Percentiles rank a stretch among this genome's conserved stretches.
Evolutionary conservation across 768 basidiomycete genomes (phyloP).

Genomic region (Boletus rufocinnamomeus): DNA sequence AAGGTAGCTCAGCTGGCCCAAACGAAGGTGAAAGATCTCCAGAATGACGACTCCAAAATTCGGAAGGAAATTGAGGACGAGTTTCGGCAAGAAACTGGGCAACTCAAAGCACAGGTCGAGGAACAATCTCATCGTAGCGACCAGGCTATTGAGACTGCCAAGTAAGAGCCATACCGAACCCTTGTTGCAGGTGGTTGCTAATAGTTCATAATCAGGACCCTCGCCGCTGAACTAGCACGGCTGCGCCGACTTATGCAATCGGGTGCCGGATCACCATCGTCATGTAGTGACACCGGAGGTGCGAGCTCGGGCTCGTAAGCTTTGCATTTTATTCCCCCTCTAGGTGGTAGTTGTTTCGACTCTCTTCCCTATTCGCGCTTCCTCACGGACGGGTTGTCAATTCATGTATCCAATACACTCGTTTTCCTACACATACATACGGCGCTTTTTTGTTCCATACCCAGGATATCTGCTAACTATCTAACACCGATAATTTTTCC

Average conservation of each 20-base stretch:
- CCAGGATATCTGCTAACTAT: constrained; percentile 24
- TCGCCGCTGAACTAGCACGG: constrained; percentile 65
- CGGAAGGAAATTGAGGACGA: constrained; percentile 59
- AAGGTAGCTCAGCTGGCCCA: constrained; percentile 50
- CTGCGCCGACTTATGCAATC: constrained; percentile 73
- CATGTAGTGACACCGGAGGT: constrained; percentile 13
- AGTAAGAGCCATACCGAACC: constrained; percentile 41
- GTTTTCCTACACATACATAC: constrained; percentile 26
- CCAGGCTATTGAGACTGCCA: constrained; percentile 59
- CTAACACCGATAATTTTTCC: constrained; percentile 6
- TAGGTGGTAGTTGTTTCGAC: constrained; percentile 4
- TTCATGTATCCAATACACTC: constrained; percentile 37
- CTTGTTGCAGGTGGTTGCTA: not conserved
- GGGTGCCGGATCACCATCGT: constrained; percentile 40
- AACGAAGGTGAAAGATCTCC: constrained; percentile 50
- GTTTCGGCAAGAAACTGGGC: constrained; percentile 58
- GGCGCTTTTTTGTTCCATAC: constrained; percentile 31
- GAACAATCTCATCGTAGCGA: constrained; percentile 56
- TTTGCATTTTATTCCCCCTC: not conserved
- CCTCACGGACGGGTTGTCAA: constrained; percentile 31
- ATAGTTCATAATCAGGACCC: constrained; percentile 39
- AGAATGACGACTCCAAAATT: constrained; percentile 49
- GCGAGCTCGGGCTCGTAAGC: constrained; percentile 18
- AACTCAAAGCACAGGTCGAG: constrained; percentile 55
- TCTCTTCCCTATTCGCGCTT: constrained; percentile 6